phyloP scores from a whole-genome alignment of 1,139 yeast species.

The Saccharomyces hybrid region DNA sequence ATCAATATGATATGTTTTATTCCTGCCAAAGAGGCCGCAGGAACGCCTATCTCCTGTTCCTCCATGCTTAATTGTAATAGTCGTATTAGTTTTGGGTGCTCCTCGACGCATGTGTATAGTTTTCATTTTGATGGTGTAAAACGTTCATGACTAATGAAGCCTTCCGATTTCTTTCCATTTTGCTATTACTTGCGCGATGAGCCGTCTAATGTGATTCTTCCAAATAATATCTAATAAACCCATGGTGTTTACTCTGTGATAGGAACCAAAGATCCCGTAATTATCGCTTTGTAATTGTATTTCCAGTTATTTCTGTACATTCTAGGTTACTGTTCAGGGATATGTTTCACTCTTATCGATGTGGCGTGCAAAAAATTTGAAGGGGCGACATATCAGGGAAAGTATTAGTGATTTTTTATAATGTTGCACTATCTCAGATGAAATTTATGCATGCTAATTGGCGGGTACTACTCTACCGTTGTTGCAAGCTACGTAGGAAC shows the following conservation, averaged over 20 bases:
- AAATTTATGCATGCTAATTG: not conserved
- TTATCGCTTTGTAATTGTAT: not conserved
- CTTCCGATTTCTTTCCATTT: not conserved
- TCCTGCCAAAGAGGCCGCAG: conserved; percentile 48
- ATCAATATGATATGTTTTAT: conserved; percentile 77
- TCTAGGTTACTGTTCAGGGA: not conserved
- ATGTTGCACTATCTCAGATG: not conserved
- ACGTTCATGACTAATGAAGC: not conserved
- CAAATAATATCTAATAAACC: not conserved
- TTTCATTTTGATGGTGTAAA: not conserved
- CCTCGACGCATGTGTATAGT: not conserved
- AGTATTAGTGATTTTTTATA: too few species aligned
- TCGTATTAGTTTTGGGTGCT: not conserved
- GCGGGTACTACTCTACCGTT: not conserved
- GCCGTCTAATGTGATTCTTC: not conserved
- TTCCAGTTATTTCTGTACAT: not conserved
- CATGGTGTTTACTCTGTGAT: not conserved
- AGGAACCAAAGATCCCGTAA: not conserved
- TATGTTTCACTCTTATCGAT: too few species aligned
- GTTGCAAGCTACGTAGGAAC: not conserved
- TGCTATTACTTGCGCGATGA: not conserved
- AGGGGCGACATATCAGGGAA: not conserved
- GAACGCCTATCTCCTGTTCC: conserved; percentile 6
- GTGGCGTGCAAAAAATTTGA: not conserved
- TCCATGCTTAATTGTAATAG: not conserved